A percentile compares a stretch with the other conserved stretches of the same genome.
Evolutionary conservation across 331 rosid species (phyloP).

Genomic region (Erythrophleum ivorense): DNA sequence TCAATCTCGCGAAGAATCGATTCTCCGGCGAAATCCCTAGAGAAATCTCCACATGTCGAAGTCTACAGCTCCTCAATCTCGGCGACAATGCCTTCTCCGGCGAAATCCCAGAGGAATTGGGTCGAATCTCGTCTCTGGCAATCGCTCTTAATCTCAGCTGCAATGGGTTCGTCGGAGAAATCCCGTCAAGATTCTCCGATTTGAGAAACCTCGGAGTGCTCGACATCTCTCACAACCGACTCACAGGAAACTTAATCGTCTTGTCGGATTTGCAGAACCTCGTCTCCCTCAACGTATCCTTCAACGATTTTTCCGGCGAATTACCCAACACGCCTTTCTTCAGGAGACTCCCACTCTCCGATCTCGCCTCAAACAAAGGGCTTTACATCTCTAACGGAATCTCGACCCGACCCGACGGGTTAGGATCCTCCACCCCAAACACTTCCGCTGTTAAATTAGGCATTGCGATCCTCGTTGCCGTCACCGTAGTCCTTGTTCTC

Average conservation of each 20-base stretch:
- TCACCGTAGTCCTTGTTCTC: no score
- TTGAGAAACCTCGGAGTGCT: constrained; percentile 72
- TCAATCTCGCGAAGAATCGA: constrained; percentile 63
- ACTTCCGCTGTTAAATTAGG: no score
- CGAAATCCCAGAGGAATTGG: constrained; percentile 67
- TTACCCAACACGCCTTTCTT: constrained; percentile 79
- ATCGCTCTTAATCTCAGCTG: constrained; percentile 74
- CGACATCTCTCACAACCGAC: constrained; percentile 83
- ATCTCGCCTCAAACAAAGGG: constrained; percentile 65
- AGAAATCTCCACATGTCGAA: constrained; percentile 64
- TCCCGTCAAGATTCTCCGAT: constrained; percentile 64
- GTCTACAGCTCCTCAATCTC: constrained; percentile 68
- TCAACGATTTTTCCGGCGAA: constrained; percentile 77
- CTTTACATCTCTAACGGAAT: constrained; percentile 56
- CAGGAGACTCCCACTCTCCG: constrained; percentile 65
- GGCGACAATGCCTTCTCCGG: constrained; percentile 77
- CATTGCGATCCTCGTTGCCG: no score
- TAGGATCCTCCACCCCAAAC: no score
- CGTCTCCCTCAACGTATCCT: constrained; percentile 77
- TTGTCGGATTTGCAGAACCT: constrained; percentile 67
- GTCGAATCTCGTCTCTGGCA: constrained; percentile 70
- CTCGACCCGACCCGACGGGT: no score
- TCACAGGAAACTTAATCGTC: constrained; percentile 63
- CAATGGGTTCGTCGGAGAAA: constrained; percentile 73
- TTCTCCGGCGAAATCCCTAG: constrained; percentile 64